These are phyloP conservation scores for Parachlorella kessleri DNA, from an alignment of 139 green algal genomes.

Conservation along the genomic window DNA sequence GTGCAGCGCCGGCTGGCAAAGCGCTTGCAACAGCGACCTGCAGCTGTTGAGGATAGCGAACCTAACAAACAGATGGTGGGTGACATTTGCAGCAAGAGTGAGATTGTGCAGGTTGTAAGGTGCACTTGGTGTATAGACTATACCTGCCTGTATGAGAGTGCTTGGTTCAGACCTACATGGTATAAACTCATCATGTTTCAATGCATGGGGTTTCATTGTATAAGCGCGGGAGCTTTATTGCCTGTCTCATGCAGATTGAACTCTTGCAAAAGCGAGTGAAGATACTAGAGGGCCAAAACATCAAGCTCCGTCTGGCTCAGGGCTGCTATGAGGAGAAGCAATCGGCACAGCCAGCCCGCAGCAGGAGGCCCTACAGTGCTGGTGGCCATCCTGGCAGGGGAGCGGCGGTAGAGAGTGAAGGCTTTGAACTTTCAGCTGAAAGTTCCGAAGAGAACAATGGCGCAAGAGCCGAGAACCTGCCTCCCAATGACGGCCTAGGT, in stretches of 20 bases:
- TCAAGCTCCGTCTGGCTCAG: constrained; percentile 36
- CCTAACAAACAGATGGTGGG: neutral
- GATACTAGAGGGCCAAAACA: constrained; percentile 58
- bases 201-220: no score
- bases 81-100: neutral
- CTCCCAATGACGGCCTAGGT: neutral
- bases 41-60: constrained; percentile 2
- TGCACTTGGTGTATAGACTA: no score
- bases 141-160: no score
- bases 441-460: neutral
- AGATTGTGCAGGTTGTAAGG: no score
- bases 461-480: neutral
- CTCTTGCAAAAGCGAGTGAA: constrained; percentile 52
- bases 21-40: constrained; percentile 28
- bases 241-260: constrained; percentile 40
- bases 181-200: no score
- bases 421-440: neutral
- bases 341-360: no score
- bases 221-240: no score
- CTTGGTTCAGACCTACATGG: no score
- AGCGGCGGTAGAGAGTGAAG: constrained; percentile 11
- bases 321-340: constrained; percentile 3
- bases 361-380: no score
- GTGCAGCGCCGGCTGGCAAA: constrained; percentile 26
- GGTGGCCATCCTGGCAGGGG: no score